Base-by-base conservation (phyloP, 306 rosid genomes). In the Coriaria nepalensis region DNA sequence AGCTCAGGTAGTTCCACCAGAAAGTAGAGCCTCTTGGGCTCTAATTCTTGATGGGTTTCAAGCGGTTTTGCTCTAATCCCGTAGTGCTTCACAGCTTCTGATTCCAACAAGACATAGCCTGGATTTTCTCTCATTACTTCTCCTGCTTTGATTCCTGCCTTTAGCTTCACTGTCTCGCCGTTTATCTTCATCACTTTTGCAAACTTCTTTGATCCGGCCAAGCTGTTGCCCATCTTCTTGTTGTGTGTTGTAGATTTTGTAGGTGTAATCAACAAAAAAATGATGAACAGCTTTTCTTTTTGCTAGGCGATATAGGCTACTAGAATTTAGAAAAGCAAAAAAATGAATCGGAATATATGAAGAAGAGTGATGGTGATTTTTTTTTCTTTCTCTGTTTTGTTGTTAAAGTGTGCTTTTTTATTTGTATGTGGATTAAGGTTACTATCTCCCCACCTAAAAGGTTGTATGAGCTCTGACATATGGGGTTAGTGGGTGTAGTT, bases 181-280 rank as follows among this genome's bases (percentile, higher is more conserved):
- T 67, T 71, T n/a, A 92, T 68, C 55, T 75, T 83, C 94, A 85
- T 79, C 0, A 92, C 86, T 56, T 85, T 92, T 0, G 82, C 82
- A 11, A 61, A 68, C 56, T 76, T 92, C 56, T 75, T 92, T 32
- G 65, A 63, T 10, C 93, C 3, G 29, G 29, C 86, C 41, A 90
- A 75, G 33, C 54, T 60, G 62, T 92, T 92, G 2, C 98, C 98
- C 98, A 92, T 90, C 29, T 20, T 20, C 29, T 20, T 1, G 29
- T 20, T 20, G 29, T 20, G 1, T 20, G 29, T 20, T 20, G 29
- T 20, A 20, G 29, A 20, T 20, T 20, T 20, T 20, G 29, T 20
- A 20, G 29, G 29, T 20, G 29, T 32, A 4, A 36, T 6, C 14
- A 53, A n/a, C 8, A 15, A 5, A 8, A 8, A 15, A 32, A 10